A percentile compares a stretch with the other conserved stretches of the same genome.
phyloP scores from a whole-genome alignment of 116 monocot species.

The Phalaenopsis hybrid region DNA sequence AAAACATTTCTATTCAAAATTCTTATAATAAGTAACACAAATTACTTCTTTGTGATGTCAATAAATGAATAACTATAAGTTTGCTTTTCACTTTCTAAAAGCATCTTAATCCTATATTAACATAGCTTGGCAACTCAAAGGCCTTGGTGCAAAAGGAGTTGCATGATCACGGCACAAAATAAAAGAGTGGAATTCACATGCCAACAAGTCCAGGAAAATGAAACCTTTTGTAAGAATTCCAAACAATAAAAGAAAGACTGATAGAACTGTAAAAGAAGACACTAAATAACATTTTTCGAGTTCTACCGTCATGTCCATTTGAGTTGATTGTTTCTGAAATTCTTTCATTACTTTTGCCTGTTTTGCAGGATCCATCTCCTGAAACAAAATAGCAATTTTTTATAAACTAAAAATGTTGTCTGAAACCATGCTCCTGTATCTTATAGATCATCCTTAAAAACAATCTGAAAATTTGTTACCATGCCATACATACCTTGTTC shows the following conservation, averaged over 20 bases:
- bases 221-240: background rate
- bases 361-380: conserved; percentile 88
- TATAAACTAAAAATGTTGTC: background rate
- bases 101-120: background rate
- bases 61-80: background rate
- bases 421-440: background rate
- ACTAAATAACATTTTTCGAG: background rate
- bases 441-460: background rate
- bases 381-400: conserved; percentile 13
- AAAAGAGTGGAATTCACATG: background rate
- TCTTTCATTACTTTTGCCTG: conserved; percentile 84
- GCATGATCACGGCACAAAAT: background rate
- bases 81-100: background rate
- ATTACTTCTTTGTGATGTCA: background rate
- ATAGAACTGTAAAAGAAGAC: background rate
- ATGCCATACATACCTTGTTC: conserved; percentile 59
- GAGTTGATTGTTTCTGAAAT: conserved; percentile 83
- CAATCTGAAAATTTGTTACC: background rate
- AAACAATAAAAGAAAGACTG: background rate
- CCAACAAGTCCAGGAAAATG: background rate
- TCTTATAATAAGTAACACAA: background rate
- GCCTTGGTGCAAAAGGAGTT: background rate
- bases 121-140: background rate
- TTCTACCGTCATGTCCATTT: conserved; percentile 88
- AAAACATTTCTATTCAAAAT: background rate